phyloP scores from a whole-genome alignment of 805 yeast genomes.

The Kodamaea kakaduensis region DNA sequence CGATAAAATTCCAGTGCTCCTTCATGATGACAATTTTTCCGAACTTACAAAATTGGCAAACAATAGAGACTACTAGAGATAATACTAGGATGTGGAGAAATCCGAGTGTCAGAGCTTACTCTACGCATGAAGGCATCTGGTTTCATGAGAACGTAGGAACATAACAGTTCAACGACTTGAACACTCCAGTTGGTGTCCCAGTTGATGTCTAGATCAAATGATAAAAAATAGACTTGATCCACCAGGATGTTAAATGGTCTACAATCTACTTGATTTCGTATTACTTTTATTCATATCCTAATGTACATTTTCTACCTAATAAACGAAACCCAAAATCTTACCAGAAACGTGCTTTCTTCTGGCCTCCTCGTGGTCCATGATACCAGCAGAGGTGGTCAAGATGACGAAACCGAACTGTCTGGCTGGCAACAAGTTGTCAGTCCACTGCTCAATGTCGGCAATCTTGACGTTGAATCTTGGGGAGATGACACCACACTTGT shows the following conservation, averaged over 20 bases:
- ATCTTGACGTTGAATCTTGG: constrained; percentile 27
- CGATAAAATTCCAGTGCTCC: constrained; percentile 23
- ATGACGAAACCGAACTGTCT: constrained; percentile 25
- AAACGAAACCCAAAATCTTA: constrained; percentile 25
- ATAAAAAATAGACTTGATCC: no score
- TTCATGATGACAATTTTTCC: constrained; percentile 1
- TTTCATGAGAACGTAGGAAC: no score
- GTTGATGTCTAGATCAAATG: no score
- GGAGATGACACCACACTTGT: constrained; percentile 26
- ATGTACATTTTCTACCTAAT: constrained; percentile 11
- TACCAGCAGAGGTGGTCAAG: constrained; percentile 27
- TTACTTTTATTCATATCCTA: background rate
- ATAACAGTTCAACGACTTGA: no score
- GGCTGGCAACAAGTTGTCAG: constrained; percentile 28
- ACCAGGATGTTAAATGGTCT: no score
- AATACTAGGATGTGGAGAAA: no score
- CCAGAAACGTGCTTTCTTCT: constrained; percentile 28
- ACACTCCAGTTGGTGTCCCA: no score
- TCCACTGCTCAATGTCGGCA: constrained; percentile 23
- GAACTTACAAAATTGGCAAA: background rate
- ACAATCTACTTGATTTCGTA: background rate
- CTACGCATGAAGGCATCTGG: no score
- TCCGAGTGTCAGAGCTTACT: no score
- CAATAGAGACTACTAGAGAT: no score
- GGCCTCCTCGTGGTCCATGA: constrained; percentile 29